Percentiles rank a stretch among this genome's conserved stretches.
These are phyloP conservation scores for Aspergillus affinis DNA, from an alignment of 495 filamentous ascomycete species.

Conservation along the genomic window DNA sequence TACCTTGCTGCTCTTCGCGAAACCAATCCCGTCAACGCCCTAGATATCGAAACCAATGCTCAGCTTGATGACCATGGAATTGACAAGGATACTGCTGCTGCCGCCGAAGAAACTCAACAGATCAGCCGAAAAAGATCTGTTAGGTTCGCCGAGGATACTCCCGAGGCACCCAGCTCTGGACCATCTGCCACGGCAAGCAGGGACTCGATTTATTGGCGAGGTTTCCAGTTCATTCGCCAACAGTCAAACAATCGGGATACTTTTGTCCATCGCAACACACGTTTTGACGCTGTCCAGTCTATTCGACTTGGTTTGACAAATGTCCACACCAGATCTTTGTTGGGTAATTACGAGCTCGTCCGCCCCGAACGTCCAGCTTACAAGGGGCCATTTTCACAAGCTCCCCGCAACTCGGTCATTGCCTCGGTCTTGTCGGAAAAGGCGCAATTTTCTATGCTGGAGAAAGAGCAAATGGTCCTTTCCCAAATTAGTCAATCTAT, in stretches of 20 bases:
- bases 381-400: conserved; percentile 51
- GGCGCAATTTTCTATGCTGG: conserved; percentile 52
- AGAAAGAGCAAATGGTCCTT: conserved; percentile 78
- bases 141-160: conserved; percentile 63
- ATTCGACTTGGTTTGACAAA: conserved; percentile 66
- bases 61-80: conserved; percentile 20
- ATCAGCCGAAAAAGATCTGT: conserved; percentile 69
- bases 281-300: conserved; percentile 87
- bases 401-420: conserved; percentile 52
- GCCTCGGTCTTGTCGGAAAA: conserved; percentile 42
- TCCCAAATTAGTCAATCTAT: conserved; percentile 69
- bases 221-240: conserved; percentile 70
- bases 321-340: conserved; percentile 67
- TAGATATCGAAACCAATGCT: conserved; percentile 29
- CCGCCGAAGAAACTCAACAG: conserved; percentile 24
- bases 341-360: conserved; percentile 70
- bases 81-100: conserved; percentile 16
- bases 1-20: conserved; percentile 72
- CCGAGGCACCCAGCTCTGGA: conserved; percentile 35
- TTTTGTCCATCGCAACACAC: conserved; percentile 77
- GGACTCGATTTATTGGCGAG: conserved; percentile 88
- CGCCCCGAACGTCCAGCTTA: conserved; percentile 47
- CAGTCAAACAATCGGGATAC: conserved; percentile 63
- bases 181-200: conserved; percentile 45
- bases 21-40: conserved; percentile 56